Base-by-base conservation (phyloP, 805 yeast genomes). In the Saturnispora mendoncae region DNA sequence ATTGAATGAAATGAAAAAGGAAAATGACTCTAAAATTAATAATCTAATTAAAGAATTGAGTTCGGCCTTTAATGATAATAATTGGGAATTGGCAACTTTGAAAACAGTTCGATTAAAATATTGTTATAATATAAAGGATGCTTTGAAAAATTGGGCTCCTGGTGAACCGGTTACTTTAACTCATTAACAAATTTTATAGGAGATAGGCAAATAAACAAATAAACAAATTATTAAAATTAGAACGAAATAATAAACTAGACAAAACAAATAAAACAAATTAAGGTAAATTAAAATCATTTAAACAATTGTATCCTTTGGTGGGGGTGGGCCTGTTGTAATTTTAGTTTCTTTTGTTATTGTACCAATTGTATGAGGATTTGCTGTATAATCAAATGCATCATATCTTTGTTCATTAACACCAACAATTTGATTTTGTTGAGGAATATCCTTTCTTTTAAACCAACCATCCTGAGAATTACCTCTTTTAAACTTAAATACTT, bases 61-160 rank as follows among this genome's bases (percentile, higher is more conserved):
- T 2, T 48, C 58, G 6, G 68, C 80, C 2, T 75, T 80, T 50
- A 51, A 52, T 2, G 45, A 49, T 1, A 48, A 66, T n/a, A 69
- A 79, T 36, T 76, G 77, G 66, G 74, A 76, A 9, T 53, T 59
- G 1, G 81, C 90, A 12, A 77, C 81, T 38, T 61, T 71, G 41
- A 78, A 77, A 45, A 80, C 94, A 1, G 74, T 86, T 19, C 74
- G 73, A 48, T 63, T 90, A 47, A 84, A 84, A 57, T 90, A 87
- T 57, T 87, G 95, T 94, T 68, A 69, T 37, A 88, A 84, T 55
- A 76, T 90, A 26, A 75, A 75, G 37, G 71, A 71, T 31, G 86
- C 85, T 5, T 70, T 87, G 33, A 77, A 74, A 58, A 86, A 80
- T 37, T 81, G 92, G 90, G 81, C 78, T 49, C 75, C 79, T 1